phyloP scores from a whole-genome alignment of 2,329 filamentous ascomycete species.

The Penicillium sp. region DNA sequence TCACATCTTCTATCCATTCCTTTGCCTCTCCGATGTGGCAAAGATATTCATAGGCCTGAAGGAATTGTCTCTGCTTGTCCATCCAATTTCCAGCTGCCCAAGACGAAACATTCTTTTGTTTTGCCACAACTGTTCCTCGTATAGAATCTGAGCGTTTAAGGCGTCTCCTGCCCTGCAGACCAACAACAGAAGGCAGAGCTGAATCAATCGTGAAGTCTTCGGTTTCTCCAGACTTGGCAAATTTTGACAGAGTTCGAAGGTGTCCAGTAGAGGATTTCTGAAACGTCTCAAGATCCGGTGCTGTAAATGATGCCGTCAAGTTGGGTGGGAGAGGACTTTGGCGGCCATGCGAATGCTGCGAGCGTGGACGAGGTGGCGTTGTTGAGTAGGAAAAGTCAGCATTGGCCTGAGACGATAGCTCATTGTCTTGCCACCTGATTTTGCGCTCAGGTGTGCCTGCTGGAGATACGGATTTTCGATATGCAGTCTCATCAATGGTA shows the following conservation, averaged over 20 bases:
- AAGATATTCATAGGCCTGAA: constrained; percentile 96
- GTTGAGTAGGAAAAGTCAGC: constrained; percentile 10
- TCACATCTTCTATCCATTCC: constrained; percentile 96
- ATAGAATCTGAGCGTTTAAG: constrained; percentile 66
- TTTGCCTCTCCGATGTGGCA: constrained; percentile 99
- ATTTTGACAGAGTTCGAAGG: constrained; percentile 77
- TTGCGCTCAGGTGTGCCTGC: constrained; percentile 31
- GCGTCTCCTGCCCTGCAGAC: constrained; percentile 76
- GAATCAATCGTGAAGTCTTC: constrained; percentile 79
- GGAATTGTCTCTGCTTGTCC: constrained; percentile 94
- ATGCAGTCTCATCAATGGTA: constrained; percentile 56
- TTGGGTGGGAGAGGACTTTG: constrained; percentile 28
- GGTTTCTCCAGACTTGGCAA: constrained; percentile 69
- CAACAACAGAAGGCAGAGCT: constrained; percentile 78
- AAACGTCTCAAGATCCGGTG: constrained; percentile 73
- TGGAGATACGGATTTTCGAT: constrained; percentile 29
- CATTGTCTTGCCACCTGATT: constrained; percentile 26
- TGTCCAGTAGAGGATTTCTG: constrained; percentile 88
- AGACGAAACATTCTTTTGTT: constrained; percentile 39
- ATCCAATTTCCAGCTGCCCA: constrained; percentile 94
- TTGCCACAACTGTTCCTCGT: constrained; percentile 42
- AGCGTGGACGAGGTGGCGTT: constrained; percentile 26
- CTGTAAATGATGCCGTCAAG: constrained; percentile 49
- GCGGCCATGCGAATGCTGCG: constrained; percentile 28
- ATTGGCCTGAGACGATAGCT: constrained; percentile 21